Conservation (phyloP, 441 rosid species). For the Gossypium gossypioides region DNA sequence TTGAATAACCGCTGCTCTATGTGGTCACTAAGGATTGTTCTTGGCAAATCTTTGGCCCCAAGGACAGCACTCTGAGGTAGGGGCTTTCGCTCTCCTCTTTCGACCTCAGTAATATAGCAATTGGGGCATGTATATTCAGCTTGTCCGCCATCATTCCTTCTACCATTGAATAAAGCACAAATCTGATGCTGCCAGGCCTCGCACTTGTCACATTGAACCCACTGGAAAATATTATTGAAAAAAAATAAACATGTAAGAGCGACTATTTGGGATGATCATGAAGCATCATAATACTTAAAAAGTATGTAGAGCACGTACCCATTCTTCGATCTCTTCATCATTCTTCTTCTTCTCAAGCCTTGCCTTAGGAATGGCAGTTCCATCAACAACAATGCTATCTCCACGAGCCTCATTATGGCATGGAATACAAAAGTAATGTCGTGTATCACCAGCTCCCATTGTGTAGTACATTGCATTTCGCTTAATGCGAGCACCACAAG, state of each 20-base stretch:
- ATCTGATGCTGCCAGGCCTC: constrained; percentile 99
- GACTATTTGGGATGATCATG: constrained; percentile 4
- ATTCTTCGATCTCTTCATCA: constrained; percentile 99
- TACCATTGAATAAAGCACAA: constrained; percentile 92
- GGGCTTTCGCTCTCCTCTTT: constrained; percentile 82
- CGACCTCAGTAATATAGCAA: constrained; percentile 82
- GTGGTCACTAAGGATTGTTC: constrained; percentile 91
- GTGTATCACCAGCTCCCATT: constrained; percentile 88
- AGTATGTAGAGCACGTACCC: constrained; percentile 38
- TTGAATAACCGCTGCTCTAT: constrained; percentile 80
- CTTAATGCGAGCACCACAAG: constrained; percentile 94
- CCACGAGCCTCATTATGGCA: constrained; percentile 98
- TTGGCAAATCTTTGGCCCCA: constrained; percentile 96
- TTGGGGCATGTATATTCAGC: constrained; percentile 99
- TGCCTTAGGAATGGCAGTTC: constrained; percentile 57
- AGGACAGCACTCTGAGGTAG: constrained; percentile 97
- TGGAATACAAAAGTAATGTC: constrained; percentile 91
- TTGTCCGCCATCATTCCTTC: constrained; percentile 97
- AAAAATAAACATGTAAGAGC: constrained; percentile 11
- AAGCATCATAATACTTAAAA: constrained; percentile 12
- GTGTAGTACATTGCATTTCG: constrained; percentile 97
- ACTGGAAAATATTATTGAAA: constrained; percentile 42
- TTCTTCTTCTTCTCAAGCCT: constrained; percentile 97
- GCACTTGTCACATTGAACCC: constrained; percentile 99
- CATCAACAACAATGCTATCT: constrained; percentile 68